phyloP scores from a whole-genome alignment of 176 grass and related monocot genomes.

The Zizania latifolia region DNA sequence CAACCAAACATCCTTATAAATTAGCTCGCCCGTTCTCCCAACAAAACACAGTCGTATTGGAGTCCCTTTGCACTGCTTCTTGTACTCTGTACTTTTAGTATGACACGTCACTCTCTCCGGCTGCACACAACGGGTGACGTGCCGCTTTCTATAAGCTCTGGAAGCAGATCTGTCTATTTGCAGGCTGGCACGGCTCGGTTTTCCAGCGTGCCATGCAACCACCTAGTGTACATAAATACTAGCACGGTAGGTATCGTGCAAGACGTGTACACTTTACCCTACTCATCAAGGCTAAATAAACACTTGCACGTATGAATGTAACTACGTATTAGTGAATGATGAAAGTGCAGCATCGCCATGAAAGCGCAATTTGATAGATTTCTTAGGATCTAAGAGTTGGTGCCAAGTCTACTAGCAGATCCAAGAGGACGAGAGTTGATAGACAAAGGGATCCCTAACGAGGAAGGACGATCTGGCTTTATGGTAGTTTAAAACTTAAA shows the following conservation, averaged over 20 bases:
- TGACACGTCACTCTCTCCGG: background rate
- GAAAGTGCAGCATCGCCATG: background rate
- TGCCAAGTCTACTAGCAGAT: slow-evolving; percentile 33
- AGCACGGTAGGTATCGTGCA: background rate
- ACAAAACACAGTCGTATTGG: no score
- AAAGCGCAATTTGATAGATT: background rate
- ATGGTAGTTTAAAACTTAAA: background rate
- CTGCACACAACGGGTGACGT: background rate
- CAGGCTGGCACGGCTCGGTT: no score
- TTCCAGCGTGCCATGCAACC: background rate
- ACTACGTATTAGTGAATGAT: no score
- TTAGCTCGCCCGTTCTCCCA: no score
- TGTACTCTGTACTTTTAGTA: background rate
- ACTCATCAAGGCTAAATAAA: background rate
- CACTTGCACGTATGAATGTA: background rate
- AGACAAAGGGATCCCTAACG: no score
- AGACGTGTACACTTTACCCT: slow-evolving; percentile 4
- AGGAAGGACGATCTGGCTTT: no score
- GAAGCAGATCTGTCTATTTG: background rate
- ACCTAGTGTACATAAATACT: background rate
- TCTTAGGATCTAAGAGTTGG: slow-evolving; percentile 37
- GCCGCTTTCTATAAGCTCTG: background rate
- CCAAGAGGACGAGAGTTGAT: background rate
- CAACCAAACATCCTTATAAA: no score
- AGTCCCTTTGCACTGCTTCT: no score